Evolutionary conservation across 2,329 filamentous ascomycete genomes (phyloP).

Genomic region (Trichoderma koningii): DNA sequence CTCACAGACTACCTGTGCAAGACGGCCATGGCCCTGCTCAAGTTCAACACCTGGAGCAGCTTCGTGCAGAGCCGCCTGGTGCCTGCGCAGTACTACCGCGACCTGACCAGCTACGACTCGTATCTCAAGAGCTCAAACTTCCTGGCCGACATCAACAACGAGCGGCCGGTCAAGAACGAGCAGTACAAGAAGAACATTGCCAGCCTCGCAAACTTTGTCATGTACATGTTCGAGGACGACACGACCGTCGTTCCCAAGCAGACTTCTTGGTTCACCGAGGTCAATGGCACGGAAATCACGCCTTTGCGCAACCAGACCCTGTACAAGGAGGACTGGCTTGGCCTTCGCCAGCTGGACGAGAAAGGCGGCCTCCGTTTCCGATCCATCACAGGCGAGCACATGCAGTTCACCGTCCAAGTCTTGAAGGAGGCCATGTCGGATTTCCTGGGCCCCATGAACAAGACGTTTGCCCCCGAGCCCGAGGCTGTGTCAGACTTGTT

Average conservation of each 20-base stretch:
- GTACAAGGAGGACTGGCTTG: constrained; percentile 93
- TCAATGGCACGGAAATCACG: constrained; percentile 70
- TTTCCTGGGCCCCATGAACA: constrained; percentile 62
- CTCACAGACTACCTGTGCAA: constrained; percentile 77
- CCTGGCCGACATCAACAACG: constrained; percentile 95
- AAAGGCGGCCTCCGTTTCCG: constrained; percentile 78
- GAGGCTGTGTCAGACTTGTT: constrained; percentile 23
- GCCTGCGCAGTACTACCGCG: constrained; percentile 92
- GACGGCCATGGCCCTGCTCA: constrained; percentile 74
- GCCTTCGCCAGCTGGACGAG: constrained; percentile 75
- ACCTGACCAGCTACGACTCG: constrained; percentile 64
- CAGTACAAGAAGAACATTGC: constrained; percentile 73
- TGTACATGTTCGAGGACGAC: constrained; percentile 90
- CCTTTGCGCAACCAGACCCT: constrained; percentile 68
- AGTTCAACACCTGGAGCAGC: constrained; percentile 75
- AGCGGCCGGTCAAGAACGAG: constrained; percentile 71
- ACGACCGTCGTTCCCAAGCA: constrained; percentile 86
- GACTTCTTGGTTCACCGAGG: constrained; percentile 86
- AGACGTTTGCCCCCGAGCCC: constrained; percentile 39
- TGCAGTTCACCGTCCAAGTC: constrained; percentile 70
- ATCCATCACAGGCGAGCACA: constrained; percentile 75
- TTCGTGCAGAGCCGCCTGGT: constrained; percentile 80
- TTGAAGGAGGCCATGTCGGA: constrained; percentile 66
- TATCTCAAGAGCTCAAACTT: constrained; percentile 86
- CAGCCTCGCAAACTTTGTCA: constrained; percentile 73